Percentiles rank a stretch among this genome's conserved stretches.
Evolutionary conservation across 2,329 filamentous ascomycete species (phyloP).

Genomic region (Dryadomyces sulphureus): DNA sequence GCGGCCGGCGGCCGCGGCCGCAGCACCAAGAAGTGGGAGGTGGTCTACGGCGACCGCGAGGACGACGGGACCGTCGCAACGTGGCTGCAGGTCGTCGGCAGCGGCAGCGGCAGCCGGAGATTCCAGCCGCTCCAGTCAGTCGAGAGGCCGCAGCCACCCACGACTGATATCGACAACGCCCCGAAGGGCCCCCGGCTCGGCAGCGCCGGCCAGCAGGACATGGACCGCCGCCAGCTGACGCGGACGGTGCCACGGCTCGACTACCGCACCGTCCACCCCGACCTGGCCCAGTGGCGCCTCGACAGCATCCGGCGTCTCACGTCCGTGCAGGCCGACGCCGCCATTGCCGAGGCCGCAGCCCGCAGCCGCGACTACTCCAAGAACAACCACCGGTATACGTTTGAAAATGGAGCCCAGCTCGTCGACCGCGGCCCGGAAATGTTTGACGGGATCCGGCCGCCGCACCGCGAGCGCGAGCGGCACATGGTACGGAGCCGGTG

Average conservation of each 20-base stretch:
- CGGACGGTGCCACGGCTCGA: constrained; percentile 25
- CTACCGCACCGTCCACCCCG: constrained; percentile 45
- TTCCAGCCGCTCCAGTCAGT: constrained; percentile 15
- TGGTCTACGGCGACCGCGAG: constrained; percentile 46
- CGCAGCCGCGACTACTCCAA: constrained; percentile 19
- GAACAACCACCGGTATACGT: constrained; percentile 56
- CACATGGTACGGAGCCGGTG: neutral
- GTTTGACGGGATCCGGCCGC: constrained; percentile 47
- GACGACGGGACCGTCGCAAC: constrained; percentile 37
- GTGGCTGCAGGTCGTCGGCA: constrained; percentile 33
- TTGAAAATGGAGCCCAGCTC: constrained; percentile 50
- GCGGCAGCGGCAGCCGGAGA: constrained; percentile 10
- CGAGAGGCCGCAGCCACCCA: neutral
- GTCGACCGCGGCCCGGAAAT: constrained; percentile 62
- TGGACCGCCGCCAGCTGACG: constrained; percentile 18
- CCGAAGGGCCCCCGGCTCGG: constrained; percentile 17
- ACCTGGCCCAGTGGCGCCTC: constrained; percentile 49
- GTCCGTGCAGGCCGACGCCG: constrained; percentile 8
- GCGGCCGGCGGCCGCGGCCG: constrained; percentile 20
- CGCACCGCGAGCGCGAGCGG: constrained; percentile 33
- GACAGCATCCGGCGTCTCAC: constrained; percentile 28
- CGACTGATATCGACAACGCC: constrained; percentile 18
- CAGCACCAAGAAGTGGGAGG: constrained; percentile 47
- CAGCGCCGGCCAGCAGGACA: neutral
- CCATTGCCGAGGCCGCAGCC: neutral